A percentile compares a stretch with the other conserved stretches of the same genome.
Evolutionary conservation across 2,329 filamentous ascomycete genomes (phyloP).

Genomic region (Diaporthe vexans): DNA sequence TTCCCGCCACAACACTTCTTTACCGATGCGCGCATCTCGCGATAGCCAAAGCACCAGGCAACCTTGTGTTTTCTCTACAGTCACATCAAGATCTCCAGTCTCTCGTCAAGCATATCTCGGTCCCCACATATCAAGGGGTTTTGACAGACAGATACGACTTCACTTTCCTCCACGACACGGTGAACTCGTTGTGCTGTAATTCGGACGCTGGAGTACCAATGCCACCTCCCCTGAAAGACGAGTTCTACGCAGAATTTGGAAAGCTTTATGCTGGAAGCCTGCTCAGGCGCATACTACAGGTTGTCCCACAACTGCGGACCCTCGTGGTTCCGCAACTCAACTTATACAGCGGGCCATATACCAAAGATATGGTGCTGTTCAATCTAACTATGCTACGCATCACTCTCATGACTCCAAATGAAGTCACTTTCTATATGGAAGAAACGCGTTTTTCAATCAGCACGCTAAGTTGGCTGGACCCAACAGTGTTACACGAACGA

Average conservation of each 20-base stretch:
- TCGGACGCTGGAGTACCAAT: too few species aligned
- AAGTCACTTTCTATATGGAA: background rate
- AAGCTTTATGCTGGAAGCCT: background rate
- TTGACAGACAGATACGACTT: background rate
- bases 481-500: background rate
- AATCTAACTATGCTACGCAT: background rate
- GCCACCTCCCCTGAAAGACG: background rate
- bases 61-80: background rate
- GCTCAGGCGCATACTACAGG: background rate
- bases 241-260: background rate
- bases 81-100: background rate
- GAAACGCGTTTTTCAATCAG: rapidly evolving
- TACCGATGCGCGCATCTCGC: conserved; percentile 9
- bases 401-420: background rate
- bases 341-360: background rate
- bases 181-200: background rate
- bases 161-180: background rate
- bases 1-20: conserved; percentile 7
- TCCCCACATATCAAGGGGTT: background rate
- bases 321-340: background rate
- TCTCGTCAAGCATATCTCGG: background rate
- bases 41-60: background rate
- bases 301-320: background rate
- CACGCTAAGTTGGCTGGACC: background rate
- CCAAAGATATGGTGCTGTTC: background rate